A percentile compares a stretch with the other conserved stretches of the same genome.
Conservation (phyloP, 192 early-diverging fungal species). For the Umbelopsis sp. region DNA sequence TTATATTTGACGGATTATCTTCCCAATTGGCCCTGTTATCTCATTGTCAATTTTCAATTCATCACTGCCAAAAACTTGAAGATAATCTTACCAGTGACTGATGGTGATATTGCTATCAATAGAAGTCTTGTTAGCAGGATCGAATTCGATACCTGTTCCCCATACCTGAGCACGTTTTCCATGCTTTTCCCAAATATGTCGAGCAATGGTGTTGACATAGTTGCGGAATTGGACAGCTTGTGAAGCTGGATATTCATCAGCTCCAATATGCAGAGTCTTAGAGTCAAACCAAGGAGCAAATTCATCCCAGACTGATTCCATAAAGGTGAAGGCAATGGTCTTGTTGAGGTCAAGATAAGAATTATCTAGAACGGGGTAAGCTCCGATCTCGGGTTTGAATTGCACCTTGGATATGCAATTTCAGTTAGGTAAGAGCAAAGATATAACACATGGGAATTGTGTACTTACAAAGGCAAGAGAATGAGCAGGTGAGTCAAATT, state of each 20-base stretch:
- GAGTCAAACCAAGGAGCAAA: slow-evolving; percentile 52
- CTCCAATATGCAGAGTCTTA: slow-evolving; percentile 45
- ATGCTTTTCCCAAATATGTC: slow-evolving; percentile 24
- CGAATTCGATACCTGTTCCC: slow-evolving; percentile 47
- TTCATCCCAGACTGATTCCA: slow-evolving; percentile 47
- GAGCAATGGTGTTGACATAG: slow-evolving; percentile 34
- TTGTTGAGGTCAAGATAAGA: slow-evolving; percentile 49
- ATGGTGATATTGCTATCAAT: slow-evolving; percentile 45
- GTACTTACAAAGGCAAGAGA: slow-evolving; percentile 45
- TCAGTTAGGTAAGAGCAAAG: neutral
- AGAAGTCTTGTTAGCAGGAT: slow-evolving; percentile 25
- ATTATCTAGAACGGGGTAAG: slow-evolving; percentile 40
- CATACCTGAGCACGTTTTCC: slow-evolving; percentile 49
- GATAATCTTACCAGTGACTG: slow-evolving; percentile 22
- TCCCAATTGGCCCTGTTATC: slow-evolving; percentile 5
- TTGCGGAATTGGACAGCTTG: slow-evolving; percentile 47
- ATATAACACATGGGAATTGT: too few species aligned
- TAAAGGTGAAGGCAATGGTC: slow-evolving; percentile 40
- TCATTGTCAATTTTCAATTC: slow-evolving; percentile 29
- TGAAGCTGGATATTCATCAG: slow-evolving; percentile 47
- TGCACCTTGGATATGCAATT: neutral
- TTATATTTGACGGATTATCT: slow-evolving; percentile 24
- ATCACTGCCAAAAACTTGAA: slow-evolving; percentile 37
- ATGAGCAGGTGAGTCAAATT: slow-evolving; percentile 51
- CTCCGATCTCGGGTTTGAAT: slow-evolving; percentile 48